Evolutionary conservation across 140 eudicot genomes (phyloP).

Genomic region (Senecio squalidus): DNA sequence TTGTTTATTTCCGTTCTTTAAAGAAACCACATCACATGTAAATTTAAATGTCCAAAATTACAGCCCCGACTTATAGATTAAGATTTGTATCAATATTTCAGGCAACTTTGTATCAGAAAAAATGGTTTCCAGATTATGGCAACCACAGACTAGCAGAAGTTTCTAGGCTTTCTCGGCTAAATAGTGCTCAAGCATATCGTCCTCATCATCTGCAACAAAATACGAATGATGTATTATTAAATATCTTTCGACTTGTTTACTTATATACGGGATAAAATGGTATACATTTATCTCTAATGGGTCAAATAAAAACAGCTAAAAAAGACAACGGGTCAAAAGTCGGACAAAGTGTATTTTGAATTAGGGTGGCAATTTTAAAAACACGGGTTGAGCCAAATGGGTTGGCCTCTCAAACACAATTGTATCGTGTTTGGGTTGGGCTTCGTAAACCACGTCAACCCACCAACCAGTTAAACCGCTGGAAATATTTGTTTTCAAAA

Average conservation of each 20-base stretch:
- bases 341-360: too few relatives aligned
- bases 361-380: too few relatives aligned
- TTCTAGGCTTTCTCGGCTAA: conserved; percentile 70
- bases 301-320: too few relatives aligned
- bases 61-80: conserved; percentile 11
- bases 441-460: too few relatives aligned
- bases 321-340: too few relatives aligned
- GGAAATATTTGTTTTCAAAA: too few relatives aligned
- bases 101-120: conserved; percentile 1
- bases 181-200: conserved; percentile 91
- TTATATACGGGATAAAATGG: neutral
- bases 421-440: too few relatives aligned
- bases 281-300: neutral
- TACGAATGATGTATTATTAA: neutral
- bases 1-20: too few relatives aligned
- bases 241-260: neutral
- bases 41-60: conserved; percentile 6
- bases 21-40: too few relatives aligned
- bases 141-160: conserved; percentile 37
- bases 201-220: conserved; percentile 70
- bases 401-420: too few relatives aligned
- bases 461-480: too few relatives aligned
- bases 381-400: too few relatives aligned
- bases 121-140: neutral
- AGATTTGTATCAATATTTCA: neutral